Evolutionary conservation across 179 eudicot genomes (phyloP).

Genomic region (Beta lomatogona): DNA sequence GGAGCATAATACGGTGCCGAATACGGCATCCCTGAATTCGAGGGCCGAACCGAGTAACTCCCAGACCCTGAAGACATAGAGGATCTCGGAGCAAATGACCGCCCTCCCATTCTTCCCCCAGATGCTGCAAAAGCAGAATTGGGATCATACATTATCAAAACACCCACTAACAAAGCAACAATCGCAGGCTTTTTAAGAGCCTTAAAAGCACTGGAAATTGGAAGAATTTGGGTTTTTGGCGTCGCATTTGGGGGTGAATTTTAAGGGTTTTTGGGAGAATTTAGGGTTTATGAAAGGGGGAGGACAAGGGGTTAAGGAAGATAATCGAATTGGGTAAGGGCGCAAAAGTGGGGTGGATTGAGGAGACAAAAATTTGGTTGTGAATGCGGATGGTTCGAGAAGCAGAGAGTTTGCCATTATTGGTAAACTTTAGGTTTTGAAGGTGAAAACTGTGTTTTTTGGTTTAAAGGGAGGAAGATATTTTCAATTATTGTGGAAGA

Average conservation of each 20-base stretch:
- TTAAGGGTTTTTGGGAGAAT: no score
- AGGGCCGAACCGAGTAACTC: conserved; percentile 49
- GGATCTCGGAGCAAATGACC: conserved; percentile 48
- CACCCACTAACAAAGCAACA: conserved; percentile 57
- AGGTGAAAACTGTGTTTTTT: background rate
- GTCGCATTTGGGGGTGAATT: conserved; percentile 47
- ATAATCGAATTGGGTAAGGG: conserved; percentile 31
- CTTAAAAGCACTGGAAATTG: conserved; percentile 34
- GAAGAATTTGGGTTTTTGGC: conserved; percentile 22
- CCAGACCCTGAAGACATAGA: conserved; percentile 41
- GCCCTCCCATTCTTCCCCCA: conserved; percentile 84
- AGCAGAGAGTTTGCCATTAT: conserved; percentile 54
- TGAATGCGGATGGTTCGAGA: conserved; percentile 39
- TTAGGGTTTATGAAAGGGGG: no score
- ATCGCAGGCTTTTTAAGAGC: conserved; percentile 61
- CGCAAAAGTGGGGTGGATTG: conserved; percentile 45
- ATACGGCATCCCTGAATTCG: conserved; percentile 37
- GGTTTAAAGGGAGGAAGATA: background rate
- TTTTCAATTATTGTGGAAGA: no score
- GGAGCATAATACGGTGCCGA: conserved; percentile 81
- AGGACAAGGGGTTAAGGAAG: conserved; percentile 22
- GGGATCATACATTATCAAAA: conserved; percentile 64
- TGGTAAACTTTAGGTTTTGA: background rate
- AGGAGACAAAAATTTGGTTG: conserved; percentile 17
- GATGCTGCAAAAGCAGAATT: conserved; percentile 77